Base-by-base conservation (phyloP, 1,284 basidiomycete genomes). In the Microbotryum scabiosae region DNA sequence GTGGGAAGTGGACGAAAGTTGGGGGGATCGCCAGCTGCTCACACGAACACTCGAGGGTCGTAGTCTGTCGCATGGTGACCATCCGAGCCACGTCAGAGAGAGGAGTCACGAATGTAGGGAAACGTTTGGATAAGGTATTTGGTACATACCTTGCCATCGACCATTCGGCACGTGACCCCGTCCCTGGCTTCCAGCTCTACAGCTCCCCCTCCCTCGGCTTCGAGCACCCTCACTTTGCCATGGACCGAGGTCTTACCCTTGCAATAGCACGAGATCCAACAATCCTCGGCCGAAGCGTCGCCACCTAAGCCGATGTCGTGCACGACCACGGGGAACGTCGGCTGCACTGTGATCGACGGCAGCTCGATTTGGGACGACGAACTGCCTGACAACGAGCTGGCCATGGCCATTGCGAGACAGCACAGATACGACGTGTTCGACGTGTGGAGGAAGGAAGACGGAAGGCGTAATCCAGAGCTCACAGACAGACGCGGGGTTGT, bases 201-300 rank as follows among this genome's bases (percentile, higher is more conserved):
- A 5, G 68, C 71, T 8, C 62, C 66, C n/a, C 61, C 58, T 10
- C 69, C 64, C 30, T 64, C 67, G 1, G 52, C 64, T 46, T 60
- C 70, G 47, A 76, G 72, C 6, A 80, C 79, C 28, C 75, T 72
- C 23, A 84, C 76, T 72, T 82, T 83, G 10, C 81, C 80, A 66
- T 87, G 85, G 2, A 85, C 77, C 3, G 83, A 83, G 1, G 71
- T 59, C 49, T 80, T 81, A 2, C 63, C 66, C 18, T 63, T 30
- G 6, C n/a, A 28, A 75, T 88, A 88, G 73, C 82, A 84, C 0
- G 85, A 87, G 3, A 87, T 74, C 86, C 86, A 88, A 68, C 84
- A 80, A 51, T 79, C 79, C 62, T 88, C 86, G 3, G 73, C 75
- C 0, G 82, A 79, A 5, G 85, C 74, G 5, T 79, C 57, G 8